Conservation (phyloP, 805 yeast genomes). For the Nakazawaea anatomiae region DNA sequence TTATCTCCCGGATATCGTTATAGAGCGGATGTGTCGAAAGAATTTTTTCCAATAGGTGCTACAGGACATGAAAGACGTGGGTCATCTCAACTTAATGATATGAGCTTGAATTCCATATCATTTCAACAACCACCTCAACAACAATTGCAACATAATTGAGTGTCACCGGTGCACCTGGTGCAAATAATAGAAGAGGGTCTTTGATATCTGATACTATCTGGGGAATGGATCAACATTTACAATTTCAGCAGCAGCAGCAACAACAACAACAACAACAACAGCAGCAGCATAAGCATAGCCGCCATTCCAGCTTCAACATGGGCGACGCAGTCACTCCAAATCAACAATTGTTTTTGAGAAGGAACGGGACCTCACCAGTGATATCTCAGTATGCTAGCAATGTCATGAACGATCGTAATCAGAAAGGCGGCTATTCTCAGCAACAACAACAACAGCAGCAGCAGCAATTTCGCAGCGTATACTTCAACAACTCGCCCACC, state of each 20-base stretch:
- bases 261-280: constrained; percentile 2
- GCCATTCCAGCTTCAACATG: constrained; percentile 15
- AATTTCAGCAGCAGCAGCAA: not conserved
- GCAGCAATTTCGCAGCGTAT: not conserved
- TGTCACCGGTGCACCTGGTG: constrained; percentile 1
- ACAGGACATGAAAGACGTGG: not conserved
- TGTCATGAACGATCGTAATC: not conserved
- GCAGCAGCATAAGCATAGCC: constrained; percentile 6
- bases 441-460: not conserved
- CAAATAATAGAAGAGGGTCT: constrained; percentile 17
- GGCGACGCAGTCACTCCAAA: constrained; percentile 11
- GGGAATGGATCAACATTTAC: constrained; percentile 4
- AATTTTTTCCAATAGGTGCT: constrained; percentile 5
- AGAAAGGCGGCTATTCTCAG: too few relatives aligned
- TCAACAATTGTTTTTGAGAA: not conserved
- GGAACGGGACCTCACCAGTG: not conserved
- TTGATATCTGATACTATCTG: constrained; percentile 17
- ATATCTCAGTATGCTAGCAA: not conserved
- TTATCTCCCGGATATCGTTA: constrained; percentile 1
- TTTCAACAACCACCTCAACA: constrained; percentile 4
- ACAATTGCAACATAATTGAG: not conserved
- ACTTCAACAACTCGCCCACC: not conserved
- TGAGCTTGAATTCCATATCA: not conserved
- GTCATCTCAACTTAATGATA: not conserved
- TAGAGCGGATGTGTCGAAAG: not conserved